Conservation (phyloP, 768 basidiomycete species). For the Kwoniella sp. region DNA sequence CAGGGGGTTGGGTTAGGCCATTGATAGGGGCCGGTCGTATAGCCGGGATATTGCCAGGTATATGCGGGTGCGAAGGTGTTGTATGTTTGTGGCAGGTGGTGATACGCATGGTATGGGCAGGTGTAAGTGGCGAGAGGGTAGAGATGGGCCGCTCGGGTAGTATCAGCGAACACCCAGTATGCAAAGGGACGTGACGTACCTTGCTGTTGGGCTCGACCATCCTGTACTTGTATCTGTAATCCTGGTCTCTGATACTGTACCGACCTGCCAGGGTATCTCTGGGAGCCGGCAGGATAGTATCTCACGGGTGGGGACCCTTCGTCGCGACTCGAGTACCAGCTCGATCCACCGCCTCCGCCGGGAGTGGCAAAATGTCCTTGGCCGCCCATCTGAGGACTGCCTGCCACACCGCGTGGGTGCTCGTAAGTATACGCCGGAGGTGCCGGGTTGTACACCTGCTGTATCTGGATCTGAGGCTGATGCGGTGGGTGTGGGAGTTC, state of each 20-base stretch:
- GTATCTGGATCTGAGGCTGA: slow-evolving; percentile 14
- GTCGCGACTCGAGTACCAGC: slow-evolving; percentile 45
- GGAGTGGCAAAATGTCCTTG: slow-evolving; percentile 33
- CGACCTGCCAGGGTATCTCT: no score
- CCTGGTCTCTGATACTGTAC: slow-evolving; percentile 38
- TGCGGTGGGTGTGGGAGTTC: background rate
- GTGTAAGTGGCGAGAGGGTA: background rate
- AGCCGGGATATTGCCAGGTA: background rate
- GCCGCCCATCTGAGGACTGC: slow-evolving; percentile 35
- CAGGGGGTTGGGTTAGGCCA: no score
- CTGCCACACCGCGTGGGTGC: background rate
- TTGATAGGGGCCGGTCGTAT: slow-evolving; percentile 4
- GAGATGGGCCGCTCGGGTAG: background rate
- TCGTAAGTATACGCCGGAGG: background rate
- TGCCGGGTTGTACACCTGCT: slow-evolving; percentile 7
- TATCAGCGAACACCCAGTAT: background rate
- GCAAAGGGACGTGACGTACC: background rate
- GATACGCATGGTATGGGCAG: no score
- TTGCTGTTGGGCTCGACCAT: slow-evolving; percentile 9
- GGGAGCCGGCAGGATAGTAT: no score
- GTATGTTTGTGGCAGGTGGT: no score
- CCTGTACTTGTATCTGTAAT: slow-evolving; percentile 28
- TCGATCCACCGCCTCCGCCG: slow-evolving; percentile 33
- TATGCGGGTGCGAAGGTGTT: background rate
- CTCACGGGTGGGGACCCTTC: no score